A percentile compares a stretch with the other conserved stretches of the same genome.
Conservation (phyloP, 176 grass and related monocot genomes). For the Canna indica region DNA sequence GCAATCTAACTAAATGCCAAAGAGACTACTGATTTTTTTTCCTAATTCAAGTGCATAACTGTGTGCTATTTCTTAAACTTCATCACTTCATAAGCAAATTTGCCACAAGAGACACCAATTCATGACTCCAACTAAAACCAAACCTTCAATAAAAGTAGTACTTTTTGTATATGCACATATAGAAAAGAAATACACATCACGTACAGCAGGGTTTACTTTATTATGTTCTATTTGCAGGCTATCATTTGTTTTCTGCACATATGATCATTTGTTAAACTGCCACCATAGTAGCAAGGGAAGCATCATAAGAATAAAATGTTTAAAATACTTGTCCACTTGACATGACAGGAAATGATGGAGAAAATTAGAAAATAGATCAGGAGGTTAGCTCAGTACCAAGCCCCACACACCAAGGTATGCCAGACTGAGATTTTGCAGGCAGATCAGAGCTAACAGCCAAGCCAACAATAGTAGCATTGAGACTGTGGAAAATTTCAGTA, state of each 20-base stretch:
- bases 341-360: background rate
- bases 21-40: too few relatives aligned
- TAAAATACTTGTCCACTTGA: background rate
- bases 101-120: too few relatives aligned
- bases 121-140: background rate
- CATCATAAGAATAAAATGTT: background rate
- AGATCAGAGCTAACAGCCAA: conserved; percentile 46
- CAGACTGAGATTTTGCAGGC: conserved; percentile 21
- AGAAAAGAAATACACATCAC: background rate
- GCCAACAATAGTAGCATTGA: conserved; percentile 85
- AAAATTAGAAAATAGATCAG: conserved; percentile 6
- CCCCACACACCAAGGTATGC: conserved; percentile 47
- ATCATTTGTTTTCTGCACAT: background rate
- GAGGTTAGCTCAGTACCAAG: conserved; percentile 50
- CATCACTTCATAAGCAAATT: too few relatives aligned
- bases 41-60: too few relatives aligned
- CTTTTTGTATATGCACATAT: background rate
- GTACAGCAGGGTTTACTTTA: background rate
- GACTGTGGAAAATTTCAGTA: conserved; percentile 62
- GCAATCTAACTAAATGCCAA: too few relatives aligned
- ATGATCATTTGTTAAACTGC: background rate
- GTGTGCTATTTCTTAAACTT: too few relatives aligned
- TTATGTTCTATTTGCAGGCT: background rate
- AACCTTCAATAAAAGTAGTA: background rate
- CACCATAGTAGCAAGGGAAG: background rate